phyloP scores from a whole-genome alignment of 1,284 basidiomycete genomes.

The Pascua guehoae region DNA sequence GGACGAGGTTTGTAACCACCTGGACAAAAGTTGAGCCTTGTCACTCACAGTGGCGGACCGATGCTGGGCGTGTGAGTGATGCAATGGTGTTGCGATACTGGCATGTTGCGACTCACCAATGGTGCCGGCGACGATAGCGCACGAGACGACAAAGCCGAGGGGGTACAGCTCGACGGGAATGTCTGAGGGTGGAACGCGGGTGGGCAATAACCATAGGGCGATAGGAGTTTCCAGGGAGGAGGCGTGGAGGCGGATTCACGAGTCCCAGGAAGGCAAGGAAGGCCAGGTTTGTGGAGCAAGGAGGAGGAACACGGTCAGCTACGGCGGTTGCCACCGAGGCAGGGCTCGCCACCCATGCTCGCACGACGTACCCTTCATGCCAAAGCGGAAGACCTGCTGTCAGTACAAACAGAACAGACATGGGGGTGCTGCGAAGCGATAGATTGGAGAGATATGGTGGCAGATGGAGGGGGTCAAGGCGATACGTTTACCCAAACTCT shows the following conservation, averaged over 20 bases:
- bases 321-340: neutral
- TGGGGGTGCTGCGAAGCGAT: neutral
- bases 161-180: conserved; percentile 50
- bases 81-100: neutral
- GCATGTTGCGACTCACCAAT: conserved; percentile 27
- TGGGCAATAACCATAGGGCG: neutral
- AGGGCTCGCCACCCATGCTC: neutral
- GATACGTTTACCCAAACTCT: too few relatives aligned
- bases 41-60: conserved; percentile 16
- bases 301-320: neutral
- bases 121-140: conserved; percentile 40
- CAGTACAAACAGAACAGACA: neutral
- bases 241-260: neutral
- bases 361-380: conserved; percentile 27
- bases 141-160: conserved; percentile 44
- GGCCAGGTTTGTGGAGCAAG: neutral
- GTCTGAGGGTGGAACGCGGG: conserved; percentile 25
- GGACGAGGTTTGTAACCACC: neutral
- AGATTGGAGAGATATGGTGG: neutral
- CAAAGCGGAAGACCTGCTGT: conserved; percentile 47
- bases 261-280: neutral
- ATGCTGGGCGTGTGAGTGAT: conserved; percentile 7
- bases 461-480: too few relatives aligned
- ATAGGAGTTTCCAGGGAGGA: neutral
- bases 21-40: neutral